A percentile compares a stretch with the other conserved stretches of the same genome.
Evolutionary conservation across 106 monocot species (phyloP).

Genomic region (Apostasia shenzhenica): DNA sequence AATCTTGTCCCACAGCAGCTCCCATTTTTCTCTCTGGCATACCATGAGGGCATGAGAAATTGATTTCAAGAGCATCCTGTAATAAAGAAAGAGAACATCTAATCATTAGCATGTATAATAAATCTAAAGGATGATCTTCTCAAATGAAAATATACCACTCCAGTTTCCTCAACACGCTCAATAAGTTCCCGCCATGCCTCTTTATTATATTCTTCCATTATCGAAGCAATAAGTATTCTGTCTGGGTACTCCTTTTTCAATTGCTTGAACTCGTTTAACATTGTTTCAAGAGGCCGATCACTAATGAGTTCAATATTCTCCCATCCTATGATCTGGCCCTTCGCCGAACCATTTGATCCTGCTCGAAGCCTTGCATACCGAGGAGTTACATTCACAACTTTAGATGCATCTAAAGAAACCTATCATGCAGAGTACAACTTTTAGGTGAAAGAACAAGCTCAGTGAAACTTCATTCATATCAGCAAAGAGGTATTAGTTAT

Average conservation of each 20-base stretch:
- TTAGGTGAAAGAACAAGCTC: neutral
- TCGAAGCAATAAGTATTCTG: conserved; percentile 89
- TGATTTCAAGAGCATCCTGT: conserved; percentile 96
- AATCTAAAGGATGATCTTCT: neutral
- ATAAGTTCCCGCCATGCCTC: conserved; percentile 92
- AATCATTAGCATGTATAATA: neutral
- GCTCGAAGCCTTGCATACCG: conserved; percentile 80
- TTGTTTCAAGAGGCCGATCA: conserved; percentile 89
- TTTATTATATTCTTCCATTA: conserved; percentile 99
- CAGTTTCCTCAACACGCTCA: conserved; percentile 87
- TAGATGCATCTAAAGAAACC: conserved; percentile 93
- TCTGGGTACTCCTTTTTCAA: conserved; percentile 87
- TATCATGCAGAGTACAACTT: conserved; percentile 16
- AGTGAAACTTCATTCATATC: neutral
- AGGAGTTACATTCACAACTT: conserved; percentile 98
- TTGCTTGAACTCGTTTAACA: conserved; percentile 88
- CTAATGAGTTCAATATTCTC: conserved; percentile 99
- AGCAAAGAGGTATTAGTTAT: neutral
- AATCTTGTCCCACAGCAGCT: conserved; percentile 97
- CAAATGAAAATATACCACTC: conserved; percentile 50
- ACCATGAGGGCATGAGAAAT: conserved; percentile 98
- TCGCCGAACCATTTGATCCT: conserved; percentile 77
- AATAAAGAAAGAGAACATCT: neutral
- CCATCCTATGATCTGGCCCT: conserved; percentile 92
- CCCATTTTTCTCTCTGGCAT: conserved; percentile 99